These are phyloP conservation scores for Backusella luteola DNA, from an alignment of 192 early-diverging fungal genomes.

Conservation along the genomic window DNA sequence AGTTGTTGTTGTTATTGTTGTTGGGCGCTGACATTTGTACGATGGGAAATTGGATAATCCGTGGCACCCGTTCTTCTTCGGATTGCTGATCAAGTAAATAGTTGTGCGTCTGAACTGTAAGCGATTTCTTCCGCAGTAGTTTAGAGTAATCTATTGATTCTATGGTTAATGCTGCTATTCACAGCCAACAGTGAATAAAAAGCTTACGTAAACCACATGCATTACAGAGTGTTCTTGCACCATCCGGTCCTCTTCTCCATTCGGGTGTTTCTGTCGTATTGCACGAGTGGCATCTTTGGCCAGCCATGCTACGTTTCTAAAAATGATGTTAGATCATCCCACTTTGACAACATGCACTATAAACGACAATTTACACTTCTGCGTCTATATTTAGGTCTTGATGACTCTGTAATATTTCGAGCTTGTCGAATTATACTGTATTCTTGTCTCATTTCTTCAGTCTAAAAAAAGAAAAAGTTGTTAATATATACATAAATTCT, in stretches of 20 bases:
- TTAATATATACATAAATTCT: neutral
- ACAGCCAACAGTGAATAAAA: neutral
- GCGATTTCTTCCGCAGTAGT: neutral
- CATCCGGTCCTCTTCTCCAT: conserved; percentile 92
- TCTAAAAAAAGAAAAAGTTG: neutral
- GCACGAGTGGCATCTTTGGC: conserved; percentile 67
- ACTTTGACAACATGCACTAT: neutral
- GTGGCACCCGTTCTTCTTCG: neutral
- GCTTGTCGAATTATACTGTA: conserved; percentile 16
- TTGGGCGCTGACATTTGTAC: neutral
- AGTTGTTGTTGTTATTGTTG: neutral
- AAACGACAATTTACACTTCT: conserved; percentile 13
- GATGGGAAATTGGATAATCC: neutral
- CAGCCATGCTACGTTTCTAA: conserved; percentile 17
- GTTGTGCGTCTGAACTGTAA: conserved; percentile 10
- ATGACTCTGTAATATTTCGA: conserved; percentile 11
- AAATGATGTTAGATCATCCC: neutral
- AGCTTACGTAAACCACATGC: conserved; percentile 90
- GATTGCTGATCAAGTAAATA: conserved; percentile 5
- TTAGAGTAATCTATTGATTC: conserved; percentile 11
- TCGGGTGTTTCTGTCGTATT: conserved; percentile 87
- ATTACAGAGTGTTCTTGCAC: conserved; percentile 95
- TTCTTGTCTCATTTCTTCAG: neutral
- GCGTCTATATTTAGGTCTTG: conserved; percentile 14
- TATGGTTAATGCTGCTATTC: neutral